Evolutionary conservation across 192 early-diverging fungal genomes (phyloP).

Genomic region (Dissophora globulifera): DNA sequence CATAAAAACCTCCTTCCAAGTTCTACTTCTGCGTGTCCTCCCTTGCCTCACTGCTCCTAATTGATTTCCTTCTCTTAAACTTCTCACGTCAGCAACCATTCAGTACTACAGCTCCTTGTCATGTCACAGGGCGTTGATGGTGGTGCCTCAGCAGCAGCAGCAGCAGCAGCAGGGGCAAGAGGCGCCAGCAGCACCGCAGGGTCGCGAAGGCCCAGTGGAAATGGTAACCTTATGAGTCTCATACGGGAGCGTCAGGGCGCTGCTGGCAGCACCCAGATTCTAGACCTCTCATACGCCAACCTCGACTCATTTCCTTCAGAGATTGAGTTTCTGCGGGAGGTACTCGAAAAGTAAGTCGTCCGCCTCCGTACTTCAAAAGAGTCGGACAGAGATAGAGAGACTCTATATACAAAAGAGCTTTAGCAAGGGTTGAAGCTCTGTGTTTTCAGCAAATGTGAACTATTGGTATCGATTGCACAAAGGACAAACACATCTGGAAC

Average conservation of each 20-base stretch:
- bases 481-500: no score
- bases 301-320: slow-evolving; percentile 38
- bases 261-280: slow-evolving; percentile 49
- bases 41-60: no score
- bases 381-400: no score
- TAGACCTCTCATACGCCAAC: slow-evolving; percentile 43
- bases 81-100: no score
- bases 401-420: no score
- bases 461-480: no score
- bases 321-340: slow-evolving; percentile 46
- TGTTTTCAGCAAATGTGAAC: no score
- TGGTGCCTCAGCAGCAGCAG: slow-evolving; percentile 1
- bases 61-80: no score
- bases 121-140: slow-evolving; percentile 46
- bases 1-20: no score
- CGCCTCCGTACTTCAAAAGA: no score
- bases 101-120: neutral
- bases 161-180: neutral
- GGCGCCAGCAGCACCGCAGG: neutral
- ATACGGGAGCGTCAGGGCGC: slow-evolving; percentile 39
- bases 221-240: slow-evolving; percentile 14
- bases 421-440: no score
- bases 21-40: no score
- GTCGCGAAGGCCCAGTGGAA: neutral
- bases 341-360: slow-evolving; percentile 47